Base-by-base conservation (phyloP, 257 asterid species). In the Solanum bukasovii region DNA sequence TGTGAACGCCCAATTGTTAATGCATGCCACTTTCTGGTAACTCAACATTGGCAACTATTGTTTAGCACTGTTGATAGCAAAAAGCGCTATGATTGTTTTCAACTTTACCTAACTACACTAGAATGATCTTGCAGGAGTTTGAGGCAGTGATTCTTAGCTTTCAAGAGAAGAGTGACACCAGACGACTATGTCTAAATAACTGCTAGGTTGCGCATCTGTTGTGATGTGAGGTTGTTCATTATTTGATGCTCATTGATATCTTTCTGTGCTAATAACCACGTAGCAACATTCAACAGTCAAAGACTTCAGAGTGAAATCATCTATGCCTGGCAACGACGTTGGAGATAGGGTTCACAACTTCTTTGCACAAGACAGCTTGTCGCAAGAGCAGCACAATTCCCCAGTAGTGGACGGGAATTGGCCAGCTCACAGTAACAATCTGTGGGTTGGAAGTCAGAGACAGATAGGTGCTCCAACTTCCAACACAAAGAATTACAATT, bases 291-390 rank as follows among this genome's bases (percentile, higher is more conserved):
- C 82, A 87, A 73, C 59, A 73, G 49, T 61, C 20, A 37, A 79
- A 44, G 79, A 74, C 75, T 89, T 89, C 84, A 89, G 89, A 87
- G 84, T 59, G 83, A 63, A 89, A 89, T 91, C 94, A 95, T 94
- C 98, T 92, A 96, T 96, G 99, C 97, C 99, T 94, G 98, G 99
- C 85, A 94, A 95, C 93, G 98, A 92, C 89, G 92, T 83, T 87
- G 98, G 95, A 86, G 98, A 95, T 84, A 92, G 98, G 96, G 95
- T 96, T 91, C 98, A 95, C 95, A 96, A 96, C 92, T 95, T 96
- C 88, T 96, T 95, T 90, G 95, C 96, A 0, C 98, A 93, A 91
- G 98, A 95, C 86, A 93, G 91, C 88, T 85, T 92, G 61, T 92
- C 90, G 4, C 98, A 89, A 92, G 98, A 93, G 87, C 99, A 92